A percentile compares a stretch with the other conserved stretches of the same genome.
Conservation (phyloP, 495 filamentous ascomycete species). For the Trichoderma erinaceum region DNA sequence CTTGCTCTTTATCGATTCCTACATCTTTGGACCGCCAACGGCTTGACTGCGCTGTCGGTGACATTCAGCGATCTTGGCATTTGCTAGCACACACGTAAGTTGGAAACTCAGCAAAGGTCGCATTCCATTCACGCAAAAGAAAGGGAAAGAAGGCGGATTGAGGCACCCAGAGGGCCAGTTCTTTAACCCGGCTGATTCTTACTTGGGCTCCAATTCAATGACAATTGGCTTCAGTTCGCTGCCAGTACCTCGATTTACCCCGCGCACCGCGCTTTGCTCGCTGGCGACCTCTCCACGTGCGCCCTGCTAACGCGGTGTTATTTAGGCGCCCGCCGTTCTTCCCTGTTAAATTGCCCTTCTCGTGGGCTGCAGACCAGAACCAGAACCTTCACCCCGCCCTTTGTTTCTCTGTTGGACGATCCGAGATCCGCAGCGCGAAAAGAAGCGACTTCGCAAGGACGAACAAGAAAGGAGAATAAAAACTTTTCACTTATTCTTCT, state of each 20-base stretch:
- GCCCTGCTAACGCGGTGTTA: neutral
- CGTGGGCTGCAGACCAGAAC: neutral
- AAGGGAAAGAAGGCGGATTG: neutral
- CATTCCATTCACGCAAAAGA: neutral
- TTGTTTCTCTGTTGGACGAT: neutral
- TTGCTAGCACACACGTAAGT: neutral
- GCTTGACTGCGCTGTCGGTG: neutral
- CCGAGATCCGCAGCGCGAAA: neutral
- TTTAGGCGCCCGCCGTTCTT: slow-evolving; percentile 1
- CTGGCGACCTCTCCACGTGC: no score
- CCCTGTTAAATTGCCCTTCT: neutral
- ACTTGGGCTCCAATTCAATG: neutral
- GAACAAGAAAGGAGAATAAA: no score
- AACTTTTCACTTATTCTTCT: no score
- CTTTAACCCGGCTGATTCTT: neutral
- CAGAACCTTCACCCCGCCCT: neutral
- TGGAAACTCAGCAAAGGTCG: neutral
- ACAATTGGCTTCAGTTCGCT: neutral
- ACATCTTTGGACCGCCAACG: neutral
- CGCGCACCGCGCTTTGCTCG: neutral
- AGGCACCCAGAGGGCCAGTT: neutral
- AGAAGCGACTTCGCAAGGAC: neutral
- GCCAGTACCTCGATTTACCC: neutral
- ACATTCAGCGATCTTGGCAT: slow-evolving; percentile 1
- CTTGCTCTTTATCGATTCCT: neutral